Percentiles rank a stretch among this genome's conserved stretches.
These are phyloP conservation scores for Rhododendron vialii DNA, from an alignment of 148 eudicot genomes.

Conservation along the genomic window DNA sequence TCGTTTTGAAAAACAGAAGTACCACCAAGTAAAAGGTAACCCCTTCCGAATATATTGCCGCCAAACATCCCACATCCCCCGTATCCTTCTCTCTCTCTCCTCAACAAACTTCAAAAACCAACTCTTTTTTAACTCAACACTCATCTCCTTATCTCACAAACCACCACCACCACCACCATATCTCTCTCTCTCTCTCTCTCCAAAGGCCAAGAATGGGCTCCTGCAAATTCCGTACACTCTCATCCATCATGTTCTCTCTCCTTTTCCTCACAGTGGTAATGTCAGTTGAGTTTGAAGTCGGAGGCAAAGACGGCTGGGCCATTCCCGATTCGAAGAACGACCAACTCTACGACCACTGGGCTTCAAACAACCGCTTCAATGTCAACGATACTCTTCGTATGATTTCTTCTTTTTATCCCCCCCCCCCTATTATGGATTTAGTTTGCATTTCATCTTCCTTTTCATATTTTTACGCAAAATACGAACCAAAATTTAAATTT, in stretches of 20 bases:
- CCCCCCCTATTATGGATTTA: too few species aligned
- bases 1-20: background rate
- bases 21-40: conserved; percentile 14
- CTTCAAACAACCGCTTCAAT: conserved; percentile 46
- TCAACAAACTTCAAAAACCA: conserved; percentile 4
- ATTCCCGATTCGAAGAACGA: conserved; percentile 38
- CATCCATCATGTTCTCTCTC: background rate
- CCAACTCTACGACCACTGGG: conserved; percentile 46
- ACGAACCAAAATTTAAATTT: too few species aligned
- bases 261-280: background rate
- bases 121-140: background rate
- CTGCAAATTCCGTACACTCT: background rate
- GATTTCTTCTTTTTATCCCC: conserved; percentile 2
- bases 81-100: conserved; percentile 9
- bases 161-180: background rate
- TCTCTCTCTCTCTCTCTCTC: background rate
- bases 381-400: conserved; percentile 56
- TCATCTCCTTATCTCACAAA: background rate
- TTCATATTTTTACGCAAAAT: too few species aligned
- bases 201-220: background rate
- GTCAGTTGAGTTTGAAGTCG: conserved; percentile 41
- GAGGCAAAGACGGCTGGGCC: conserved; percentile 44
- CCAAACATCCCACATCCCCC: background rate
- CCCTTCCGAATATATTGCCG: conserved; percentile 6
- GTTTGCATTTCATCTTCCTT: too few species aligned